Evolutionary conservation across 2,329 filamentous ascomycete genomes (phyloP).

Genomic region (Cytospora schulzeri): DNA sequence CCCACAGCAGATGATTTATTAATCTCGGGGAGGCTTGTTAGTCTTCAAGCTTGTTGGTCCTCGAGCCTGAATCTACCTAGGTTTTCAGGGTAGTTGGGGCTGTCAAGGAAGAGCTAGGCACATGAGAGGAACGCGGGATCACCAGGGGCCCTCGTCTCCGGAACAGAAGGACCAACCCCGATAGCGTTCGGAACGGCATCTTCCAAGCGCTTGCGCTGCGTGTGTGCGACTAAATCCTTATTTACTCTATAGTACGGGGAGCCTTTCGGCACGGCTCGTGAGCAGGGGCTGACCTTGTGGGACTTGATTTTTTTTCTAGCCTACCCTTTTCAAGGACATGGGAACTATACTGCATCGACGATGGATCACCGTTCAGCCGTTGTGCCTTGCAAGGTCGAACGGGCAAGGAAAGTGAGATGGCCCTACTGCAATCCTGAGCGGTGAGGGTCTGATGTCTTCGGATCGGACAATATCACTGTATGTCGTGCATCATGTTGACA

Average conservation of each 20-base stretch:
- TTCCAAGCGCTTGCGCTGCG: neutral
- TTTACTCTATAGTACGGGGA: neutral
- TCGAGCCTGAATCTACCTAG: slow-evolving; percentile 3
- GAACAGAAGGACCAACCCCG: neutral
- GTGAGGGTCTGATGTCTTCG: neutral
- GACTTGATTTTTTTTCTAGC: neutral
- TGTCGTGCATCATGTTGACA: slow-evolving; percentile 1
- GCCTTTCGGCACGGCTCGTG: neutral
- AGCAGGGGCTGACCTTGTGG: slow-evolving; percentile 1
- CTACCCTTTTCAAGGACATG: neutral
- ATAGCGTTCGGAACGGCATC: neutral
- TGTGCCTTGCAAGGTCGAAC: neutral
- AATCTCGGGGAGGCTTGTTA: slow-evolving; percentile 17
- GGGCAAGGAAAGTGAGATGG: neutral
- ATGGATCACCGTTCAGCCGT: neutral
- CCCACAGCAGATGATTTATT: slow-evolving; percentile 18
- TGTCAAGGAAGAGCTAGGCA: neutral
- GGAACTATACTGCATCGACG: neutral
- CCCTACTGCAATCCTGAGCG: neutral
- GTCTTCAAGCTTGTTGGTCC: slow-evolving; percentile 11
- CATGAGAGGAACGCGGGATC: neutral
- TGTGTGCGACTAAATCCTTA: neutral
- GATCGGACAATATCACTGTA: neutral
- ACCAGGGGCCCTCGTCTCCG: neutral
- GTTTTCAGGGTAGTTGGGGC: slow-evolving; percentile 4